A percentile compares a stretch with the other conserved stretches of the same genome.
Conservation (phyloP, 331 rosid genomes). For the Phaseolus coccineus region DNA sequence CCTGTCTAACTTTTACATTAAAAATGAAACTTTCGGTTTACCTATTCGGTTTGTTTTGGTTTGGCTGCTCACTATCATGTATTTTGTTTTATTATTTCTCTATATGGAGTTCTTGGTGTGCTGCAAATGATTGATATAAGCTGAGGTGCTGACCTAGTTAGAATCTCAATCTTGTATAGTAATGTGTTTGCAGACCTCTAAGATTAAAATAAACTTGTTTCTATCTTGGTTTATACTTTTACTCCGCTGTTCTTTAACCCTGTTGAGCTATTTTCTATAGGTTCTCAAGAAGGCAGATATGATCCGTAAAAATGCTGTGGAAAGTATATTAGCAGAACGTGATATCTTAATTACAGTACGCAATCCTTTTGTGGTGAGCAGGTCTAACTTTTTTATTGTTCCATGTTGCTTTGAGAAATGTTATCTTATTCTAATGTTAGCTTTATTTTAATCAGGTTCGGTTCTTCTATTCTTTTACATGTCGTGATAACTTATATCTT, state of each 20-base stretch:
- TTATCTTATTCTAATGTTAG: slow-evolving; percentile 44
- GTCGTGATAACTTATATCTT: slow-evolving; percentile 93
- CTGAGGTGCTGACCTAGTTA: too few relatives aligned
- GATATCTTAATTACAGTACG: slow-evolving; percentile 98
- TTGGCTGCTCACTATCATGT: too few relatives aligned
- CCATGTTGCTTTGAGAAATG: slow-evolving; percentile 38
- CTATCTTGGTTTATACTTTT: slow-evolving; percentile 31
- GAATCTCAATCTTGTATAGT: too few relatives aligned
- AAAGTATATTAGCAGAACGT: slow-evolving; percentile 98
- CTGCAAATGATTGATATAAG: too few relatives aligned
- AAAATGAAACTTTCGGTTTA: too few relatives aligned
- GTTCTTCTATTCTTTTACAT: slow-evolving; percentile 97
- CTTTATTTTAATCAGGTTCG: slow-evolving; percentile 78
- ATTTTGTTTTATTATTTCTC: too few relatives aligned
- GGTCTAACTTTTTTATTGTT: slow-evolving; percentile 51
- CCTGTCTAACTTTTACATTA: too few relatives aligned
- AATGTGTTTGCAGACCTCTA: too few relatives aligned
- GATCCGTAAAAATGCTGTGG: slow-evolving; percentile 99
- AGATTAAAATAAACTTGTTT: slow-evolving; percentile 1
- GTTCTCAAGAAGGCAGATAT: slow-evolving; percentile 91
- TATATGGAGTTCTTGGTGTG: too few relatives aligned
- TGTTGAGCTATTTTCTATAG: slow-evolving; percentile 44
- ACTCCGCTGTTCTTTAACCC: slow-evolving; percentile 22
- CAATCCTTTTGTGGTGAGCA: slow-evolving; percentile 99
- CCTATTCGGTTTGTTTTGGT: too few relatives aligned